These are phyloP conservation scores for Puccinia horiana DNA, from an alignment of 1,284 basidiomycete genomes.

Conservation along the genomic window DNA sequence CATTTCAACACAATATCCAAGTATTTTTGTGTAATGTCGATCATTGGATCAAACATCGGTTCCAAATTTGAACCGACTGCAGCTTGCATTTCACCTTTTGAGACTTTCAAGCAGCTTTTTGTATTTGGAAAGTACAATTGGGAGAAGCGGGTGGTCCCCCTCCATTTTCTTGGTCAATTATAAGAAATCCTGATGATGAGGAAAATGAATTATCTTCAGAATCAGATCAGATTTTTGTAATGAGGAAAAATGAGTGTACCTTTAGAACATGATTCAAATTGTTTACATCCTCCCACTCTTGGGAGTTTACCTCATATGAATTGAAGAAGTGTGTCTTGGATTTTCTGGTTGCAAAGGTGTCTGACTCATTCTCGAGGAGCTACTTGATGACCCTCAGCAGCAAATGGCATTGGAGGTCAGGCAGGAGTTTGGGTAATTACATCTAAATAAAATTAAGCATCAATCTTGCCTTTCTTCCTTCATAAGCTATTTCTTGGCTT, in stretches of 20 bases:
- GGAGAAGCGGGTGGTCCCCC: neutral
- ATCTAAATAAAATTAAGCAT: too few relatives aligned
- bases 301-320: neutral
- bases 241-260: neutral
- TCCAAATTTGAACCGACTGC: too few relatives aligned
- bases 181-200: neutral
- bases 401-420: too few relatives aligned
- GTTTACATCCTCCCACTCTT: constrained; percentile 9
- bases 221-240: too few relatives aligned
- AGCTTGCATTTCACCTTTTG: neutral
- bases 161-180: neutral
- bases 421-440: too few relatives aligned
- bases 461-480: neutral
- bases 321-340: neutral
- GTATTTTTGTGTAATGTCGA: neutral
- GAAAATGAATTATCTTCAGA: too few relatives aligned
- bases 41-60: too few relatives aligned
- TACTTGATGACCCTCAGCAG: constrained; percentile 8
- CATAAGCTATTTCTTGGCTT: neutral
- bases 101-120: neutral
- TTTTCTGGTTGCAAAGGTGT: neutral
- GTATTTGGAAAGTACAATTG: neutral
- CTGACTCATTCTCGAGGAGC: neutral
- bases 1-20: neutral
- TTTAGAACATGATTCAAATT: neutral